Conservation (phyloP, 1,284 basidiomycete species). For the Cryptococcus amylolentus region DNA sequence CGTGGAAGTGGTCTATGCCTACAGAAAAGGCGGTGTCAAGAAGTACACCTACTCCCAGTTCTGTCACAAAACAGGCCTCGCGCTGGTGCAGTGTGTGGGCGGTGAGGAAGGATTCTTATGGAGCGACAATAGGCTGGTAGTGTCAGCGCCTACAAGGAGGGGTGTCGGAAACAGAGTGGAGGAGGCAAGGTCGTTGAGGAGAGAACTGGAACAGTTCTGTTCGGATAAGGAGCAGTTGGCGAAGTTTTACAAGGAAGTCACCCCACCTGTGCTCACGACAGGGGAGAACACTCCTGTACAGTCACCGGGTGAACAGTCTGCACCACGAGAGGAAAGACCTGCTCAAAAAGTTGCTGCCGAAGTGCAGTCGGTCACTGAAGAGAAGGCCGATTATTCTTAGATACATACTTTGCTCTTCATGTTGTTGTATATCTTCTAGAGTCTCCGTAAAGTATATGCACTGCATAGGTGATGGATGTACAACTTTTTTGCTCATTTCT, state of each 20-base stretch:
- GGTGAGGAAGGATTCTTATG: conserved; percentile 75
- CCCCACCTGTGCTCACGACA: conserved; percentile 47
- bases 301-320: conserved; percentile 4
- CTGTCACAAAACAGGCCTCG: conserved; percentile 79
- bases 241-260: conserved; percentile 69
- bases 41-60: conserved; percentile 76
- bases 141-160: conserved; percentile 35
- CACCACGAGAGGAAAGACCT: background rate
- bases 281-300: conserved; percentile 9
- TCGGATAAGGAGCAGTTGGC: conserved; percentile 57
- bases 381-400: conserved; percentile 10
- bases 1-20: conserved; percentile 83
- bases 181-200: conserved; percentile 49
- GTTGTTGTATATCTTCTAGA: conserved; percentile 5
- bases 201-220: conserved; percentile 64
- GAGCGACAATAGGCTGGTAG: conserved; percentile 71
- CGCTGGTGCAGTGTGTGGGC: conserved; percentile 81
- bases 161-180: conserved; percentile 31
- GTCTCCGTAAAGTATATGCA: background rate
- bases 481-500: background rate
- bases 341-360: background rate
- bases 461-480: background rate
- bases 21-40: conserved; percentile 61
- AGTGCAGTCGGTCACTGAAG: background rate
- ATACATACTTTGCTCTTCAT: background rate